phyloP scores from a whole-genome alignment of 192 early-diverging fungal genomes.

The Coemansia sp. region DNA sequence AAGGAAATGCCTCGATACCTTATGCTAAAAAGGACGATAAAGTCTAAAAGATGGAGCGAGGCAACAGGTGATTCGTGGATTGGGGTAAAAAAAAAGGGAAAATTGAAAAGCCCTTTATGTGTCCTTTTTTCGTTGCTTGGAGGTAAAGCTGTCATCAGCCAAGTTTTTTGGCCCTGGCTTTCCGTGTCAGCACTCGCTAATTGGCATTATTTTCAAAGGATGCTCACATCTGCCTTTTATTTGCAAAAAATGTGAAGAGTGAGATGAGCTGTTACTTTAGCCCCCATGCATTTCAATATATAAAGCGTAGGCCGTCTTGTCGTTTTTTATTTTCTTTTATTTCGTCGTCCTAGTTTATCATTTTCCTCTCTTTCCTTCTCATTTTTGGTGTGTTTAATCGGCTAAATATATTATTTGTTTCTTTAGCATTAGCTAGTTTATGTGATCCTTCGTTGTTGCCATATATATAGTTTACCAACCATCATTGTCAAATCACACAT shows the following conservation, averaged over 20 bases:
- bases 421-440: too few relatives aligned
- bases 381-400: too few relatives aligned
- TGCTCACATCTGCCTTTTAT: background rate
- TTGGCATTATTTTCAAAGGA: background rate
- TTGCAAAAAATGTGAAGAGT: background rate
- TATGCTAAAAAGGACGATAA: background rate
- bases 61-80: conserved; percentile 1
- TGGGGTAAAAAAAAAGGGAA: background rate
- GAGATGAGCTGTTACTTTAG: background rate
- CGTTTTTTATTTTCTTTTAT: background rate
- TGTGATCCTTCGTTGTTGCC: too few relatives aligned
- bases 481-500: background rate
- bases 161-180: conserved; percentile 4
- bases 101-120: background rate
- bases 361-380: too few relatives aligned
- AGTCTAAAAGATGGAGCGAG: background rate
- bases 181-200: conserved; percentile 2
- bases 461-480: too few relatives aligned
- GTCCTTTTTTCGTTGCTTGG: background rate
- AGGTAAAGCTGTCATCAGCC: background rate
- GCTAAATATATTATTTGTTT: too few relatives aligned
- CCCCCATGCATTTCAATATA: background rate
- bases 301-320: background rate
- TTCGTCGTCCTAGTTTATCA: background rate
- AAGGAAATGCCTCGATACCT: background rate